Evolutionary conservation across 306 rosid genomes (phyloP).

Genomic region (Glycine latifolia): DNA sequence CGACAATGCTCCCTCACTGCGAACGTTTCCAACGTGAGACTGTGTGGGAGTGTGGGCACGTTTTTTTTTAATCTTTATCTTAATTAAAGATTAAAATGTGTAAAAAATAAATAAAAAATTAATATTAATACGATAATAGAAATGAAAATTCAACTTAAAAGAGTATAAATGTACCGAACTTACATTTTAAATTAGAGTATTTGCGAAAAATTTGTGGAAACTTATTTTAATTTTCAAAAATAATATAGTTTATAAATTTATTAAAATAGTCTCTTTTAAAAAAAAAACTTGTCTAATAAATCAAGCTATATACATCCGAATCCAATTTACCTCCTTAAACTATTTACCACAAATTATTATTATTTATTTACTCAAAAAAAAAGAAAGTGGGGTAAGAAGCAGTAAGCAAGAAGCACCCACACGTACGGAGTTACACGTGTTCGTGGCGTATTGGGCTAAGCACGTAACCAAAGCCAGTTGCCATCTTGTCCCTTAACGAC

Average conservation of each 20-base stretch:
- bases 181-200: background rate
- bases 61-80: background rate
- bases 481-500: background rate
- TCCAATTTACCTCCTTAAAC: too few relatives aligned
- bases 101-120: background rate
- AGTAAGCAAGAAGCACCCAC: too few relatives aligned
- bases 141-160: background rate
- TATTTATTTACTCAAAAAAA: background rate
- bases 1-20: background rate
- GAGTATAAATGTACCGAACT: background rate
- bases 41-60: too few relatives aligned
- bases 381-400: too few relatives aligned
- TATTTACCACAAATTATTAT: background rate
- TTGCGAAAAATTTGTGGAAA: background rate
- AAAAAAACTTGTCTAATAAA: too few relatives aligned
- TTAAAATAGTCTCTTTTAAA: background rate
- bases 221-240: background rate
- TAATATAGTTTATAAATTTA: background rate
- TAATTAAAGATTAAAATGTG: background rate
- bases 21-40: background rate
- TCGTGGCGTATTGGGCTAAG: background rate
- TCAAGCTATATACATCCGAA: too few relatives aligned
- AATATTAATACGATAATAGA: too few relatives aligned
- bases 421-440: constrained; percentile 40
- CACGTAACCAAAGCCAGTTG: constrained; percentile 37